Base-by-base conservation (phyloP, 306 rosid species). In the Prinsepia uniflora region DNA sequence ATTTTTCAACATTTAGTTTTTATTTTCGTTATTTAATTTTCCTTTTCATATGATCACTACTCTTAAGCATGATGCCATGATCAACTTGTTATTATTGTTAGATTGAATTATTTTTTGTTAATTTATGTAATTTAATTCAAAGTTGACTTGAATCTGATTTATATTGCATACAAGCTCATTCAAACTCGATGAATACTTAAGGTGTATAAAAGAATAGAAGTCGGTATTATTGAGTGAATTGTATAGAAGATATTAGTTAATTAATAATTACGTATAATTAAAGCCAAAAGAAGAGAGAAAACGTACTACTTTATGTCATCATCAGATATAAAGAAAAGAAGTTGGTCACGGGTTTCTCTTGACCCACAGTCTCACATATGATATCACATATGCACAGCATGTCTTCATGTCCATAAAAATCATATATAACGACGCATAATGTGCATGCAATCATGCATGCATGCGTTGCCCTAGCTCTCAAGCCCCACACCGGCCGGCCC, bases 291-390 rank as follows among this genome's bases (percentile, higher is more conserved):
- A 59, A 58, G 14, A 50, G 57, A 20, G 60, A 65, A 15, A 56
- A 13, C 14, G 63, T 0, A 24, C 2, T 64, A 39, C 61, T 24
- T 48, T 73, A 69, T 86, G 87, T 92, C 82, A 73, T 74, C 73
- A 68, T 46, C 75, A 65, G 76, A 39, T 39, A 40, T 36, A 19
- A 14, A n/a, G 24, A 58, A 41, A 48, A 47, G 60, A 65, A 70
- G 79, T 76, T 42, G 75, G 80, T 92, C 96, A 89, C 98, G 98
- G 95, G 95, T 84, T 87, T 85, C 86, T 65, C 86, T 89, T 87
- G 96, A 89, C 73, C 84, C 83, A 71, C 71, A 24, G 30, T 24
- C 30, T 2, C 30, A 24, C 30, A 24, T 24, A 24, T 24, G 2
- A 77, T 49, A 70, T 55, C 36, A 77, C 46, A 70, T 55, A 19